Base-by-base conservation (phyloP, 176 grass and related monocot species). In the Eragrostis curvula region DNA sequence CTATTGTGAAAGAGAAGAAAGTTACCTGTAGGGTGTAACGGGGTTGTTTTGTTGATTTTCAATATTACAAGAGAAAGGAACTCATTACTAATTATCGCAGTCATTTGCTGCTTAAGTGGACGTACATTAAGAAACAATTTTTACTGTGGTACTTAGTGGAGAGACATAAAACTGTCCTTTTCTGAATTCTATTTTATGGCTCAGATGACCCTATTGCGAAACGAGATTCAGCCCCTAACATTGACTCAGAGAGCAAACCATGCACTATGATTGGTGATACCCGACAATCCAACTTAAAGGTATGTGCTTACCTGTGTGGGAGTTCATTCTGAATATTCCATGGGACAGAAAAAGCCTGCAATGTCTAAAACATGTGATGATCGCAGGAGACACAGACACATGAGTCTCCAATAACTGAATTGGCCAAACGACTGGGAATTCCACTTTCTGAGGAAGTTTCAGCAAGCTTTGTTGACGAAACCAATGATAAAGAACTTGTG, bases 121-220 rank as follows among this genome's bases (percentile, higher is more conserved):
- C 51, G 7, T 67, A 27, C 47, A 46, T 45, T 66, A 12, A 3
- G 52, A 60, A 70, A 70, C 47, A 70, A 72, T n/a, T 23, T 53
- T 56, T 52, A 12, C 48, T 52, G 40, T 47, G 21, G 53, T 74
- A 17, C 3, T 84, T 68, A 32, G 52, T 56, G 18, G n/a, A 45
- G 51, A 68, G 24, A 40, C 25, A n/a, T 56, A 32, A 50, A 36
- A 47, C 66, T 43, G 41, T 49, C 49, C 21, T 79, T 79, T 55
- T 47, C 40, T 82, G 72, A 82, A 30, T 41, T 82, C 3, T 77
- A 40, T 32, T 21, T 41, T 45, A 50, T 58, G 86, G n/a, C 71
- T 46, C 78, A 98, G 96, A 95, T 78, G 96, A 98, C 89, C 90
- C 90, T 89, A 91, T 98, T 75, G 90, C 96, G 7, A 95, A 93